Evolutionary conservation across 2,329 filamentous ascomycete genomes (phyloP).

Genomic region (Aspergillus niger): DNA sequence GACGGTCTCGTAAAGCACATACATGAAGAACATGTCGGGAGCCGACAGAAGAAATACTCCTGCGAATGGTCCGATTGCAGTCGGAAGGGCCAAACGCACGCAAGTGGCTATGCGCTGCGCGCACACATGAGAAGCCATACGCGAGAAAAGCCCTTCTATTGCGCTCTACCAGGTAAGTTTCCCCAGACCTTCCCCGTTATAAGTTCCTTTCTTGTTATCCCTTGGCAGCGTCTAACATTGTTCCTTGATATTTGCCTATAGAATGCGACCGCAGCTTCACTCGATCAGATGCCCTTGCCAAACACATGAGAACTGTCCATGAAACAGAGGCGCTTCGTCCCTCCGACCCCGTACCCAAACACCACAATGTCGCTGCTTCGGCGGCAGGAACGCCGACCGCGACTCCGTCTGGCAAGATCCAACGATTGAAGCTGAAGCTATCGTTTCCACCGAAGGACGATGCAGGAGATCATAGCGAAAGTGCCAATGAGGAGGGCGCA

Average conservation of each 20-base stretch:
- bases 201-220: background rate
- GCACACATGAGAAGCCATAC: slow-evolving; percentile 98
- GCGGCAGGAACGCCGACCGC: slow-evolving; percentile 32
- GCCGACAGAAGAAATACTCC: slow-evolving; percentile 92
- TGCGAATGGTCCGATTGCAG: slow-evolving; percentile 94
- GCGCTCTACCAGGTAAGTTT: slow-evolving; percentile 75
- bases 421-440: slow-evolving; percentile 47
- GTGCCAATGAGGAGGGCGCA: slow-evolving; percentile 29
- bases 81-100: slow-evolving; percentile 86
- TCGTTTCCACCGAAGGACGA: slow-evolving; percentile 39
- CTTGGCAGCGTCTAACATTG: background rate
- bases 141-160: slow-evolving; percentile 97
- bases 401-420: slow-evolving; percentile 37
- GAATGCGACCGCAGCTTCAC: slow-evolving; percentile 98
- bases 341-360: slow-evolving; percentile 49
- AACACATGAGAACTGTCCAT: slow-evolving; percentile 98
- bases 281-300: slow-evolving; percentile 89
- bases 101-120: slow-evolving; percentile 91
- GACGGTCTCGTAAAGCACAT: slow-evolving; percentile 79
- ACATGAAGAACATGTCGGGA: slow-evolving; percentile 91
- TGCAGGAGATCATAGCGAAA: slow-evolving; percentile 30
- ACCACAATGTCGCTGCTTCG: slow-evolving; percentile 32
- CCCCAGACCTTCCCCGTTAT: slow-evolving; percentile 32
- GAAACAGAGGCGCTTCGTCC: slow-evolving; percentile 92
- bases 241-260: slow-evolving; percentile 37